Percentiles rank a stretch among this genome's conserved stretches.
Conservation (phyloP, 176 grass and related monocot genomes). For the Urochloa ruziziensis region DNA sequence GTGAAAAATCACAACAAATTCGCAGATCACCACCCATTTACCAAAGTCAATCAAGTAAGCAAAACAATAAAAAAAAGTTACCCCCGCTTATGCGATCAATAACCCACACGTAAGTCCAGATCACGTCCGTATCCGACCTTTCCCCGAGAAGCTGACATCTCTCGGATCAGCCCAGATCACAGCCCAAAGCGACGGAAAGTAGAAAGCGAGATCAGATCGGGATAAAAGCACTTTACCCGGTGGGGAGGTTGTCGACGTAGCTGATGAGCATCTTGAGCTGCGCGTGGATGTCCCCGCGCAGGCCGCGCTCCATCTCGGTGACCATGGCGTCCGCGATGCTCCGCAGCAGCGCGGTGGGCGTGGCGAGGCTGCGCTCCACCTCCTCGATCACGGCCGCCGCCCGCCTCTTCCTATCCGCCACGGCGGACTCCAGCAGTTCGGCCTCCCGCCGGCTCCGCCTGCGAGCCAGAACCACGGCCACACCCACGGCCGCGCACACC, state of each 20-base stretch:
- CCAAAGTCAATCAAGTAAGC: background rate
- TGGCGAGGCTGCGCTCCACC: constrained; percentile 60
- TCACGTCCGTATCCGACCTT: background rate
- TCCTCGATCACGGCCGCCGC: constrained; percentile 57
- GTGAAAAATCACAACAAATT: background rate
- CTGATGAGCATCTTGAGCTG: constrained; percentile 87
- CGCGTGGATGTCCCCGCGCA: constrained; percentile 54
- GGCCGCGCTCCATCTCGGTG: constrained; percentile 82
- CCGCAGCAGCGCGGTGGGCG: constrained; percentile 73
- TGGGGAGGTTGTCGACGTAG: constrained; percentile 92
- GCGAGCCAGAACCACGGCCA: constrained; percentile 50
- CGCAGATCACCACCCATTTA: constrained; percentile 12
- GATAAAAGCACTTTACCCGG: constrained; percentile 47
- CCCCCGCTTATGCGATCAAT: background rate
- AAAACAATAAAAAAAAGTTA: background rate
- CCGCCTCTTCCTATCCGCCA: constrained; percentile 36
- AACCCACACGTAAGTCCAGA: background rate
- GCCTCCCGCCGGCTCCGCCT: constrained; percentile 27
- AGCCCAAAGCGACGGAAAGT: background rate
- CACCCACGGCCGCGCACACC: constrained; percentile 70
- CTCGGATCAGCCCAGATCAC: constrained; percentile 35
- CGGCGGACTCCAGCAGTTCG: constrained; percentile 14
- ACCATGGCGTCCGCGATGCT: constrained; percentile 80
- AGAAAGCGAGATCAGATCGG: constrained; percentile 29
- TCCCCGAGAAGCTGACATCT: background rate